Evolutionary conservation across 768 basidiomycete species (phyloP), one percentile per base, ranked within the genome.

Genomic region (Xerocomus spinulosus): DNA sequence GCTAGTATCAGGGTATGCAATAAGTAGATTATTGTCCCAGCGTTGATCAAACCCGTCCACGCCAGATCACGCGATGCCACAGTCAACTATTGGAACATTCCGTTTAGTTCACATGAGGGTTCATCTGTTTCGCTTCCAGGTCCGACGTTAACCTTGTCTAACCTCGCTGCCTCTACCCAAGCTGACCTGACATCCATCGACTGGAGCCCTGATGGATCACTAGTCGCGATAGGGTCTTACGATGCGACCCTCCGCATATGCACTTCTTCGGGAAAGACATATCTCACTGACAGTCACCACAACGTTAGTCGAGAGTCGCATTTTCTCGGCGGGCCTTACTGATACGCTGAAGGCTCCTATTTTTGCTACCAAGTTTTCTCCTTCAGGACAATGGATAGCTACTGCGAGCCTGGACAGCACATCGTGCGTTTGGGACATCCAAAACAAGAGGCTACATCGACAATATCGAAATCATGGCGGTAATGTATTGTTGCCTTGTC

Each of bases 351-450:
- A 90, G 86, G 87, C 82, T 46, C 85, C 88, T 25, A 82, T 92
- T 63, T 91, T 92, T 59, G 79, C 87, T 35, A 77, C 81, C 37
- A 78, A 80, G 46, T 92, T 92, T 58, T 92, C 88, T 12, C 79
- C 74, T 50, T 76, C 78, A 29, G 87, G 89, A 5, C 75, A 76
- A 42, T 86, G 83, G 80, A 70, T 92, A 42, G 66, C 83, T 36
- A 83, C 86, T 9, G 87, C 84, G 3, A 89, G 90, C 63, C 60
- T 90, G 43, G 90, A 92, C 60, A 80, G 81, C 8, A 85, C 83
- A 3, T 74, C 82, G 5, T 88, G 87, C 57, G 73, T 92, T 8
- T 92, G 89, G 87, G 80, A 92, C 59, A 74, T 90, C 13, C 68
- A 73, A 44, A 77, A 75, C 51, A 83, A 81, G 60, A 70, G 68